Conservation (phyloP, 2,329 filamentous ascomycete species). For the Paecilomyces sp. region DNA sequence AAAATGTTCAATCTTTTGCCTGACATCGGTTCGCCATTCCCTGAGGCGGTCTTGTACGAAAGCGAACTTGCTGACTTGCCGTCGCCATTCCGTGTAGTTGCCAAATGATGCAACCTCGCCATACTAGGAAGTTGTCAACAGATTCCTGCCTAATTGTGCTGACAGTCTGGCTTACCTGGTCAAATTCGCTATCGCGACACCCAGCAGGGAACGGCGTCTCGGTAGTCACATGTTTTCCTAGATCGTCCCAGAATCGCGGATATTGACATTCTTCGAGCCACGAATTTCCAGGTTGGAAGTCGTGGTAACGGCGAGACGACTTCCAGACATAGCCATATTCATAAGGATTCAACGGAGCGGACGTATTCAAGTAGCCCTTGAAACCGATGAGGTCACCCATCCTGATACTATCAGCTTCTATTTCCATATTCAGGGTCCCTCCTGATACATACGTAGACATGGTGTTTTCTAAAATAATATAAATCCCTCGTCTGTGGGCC, state of each 20-base stretch:
- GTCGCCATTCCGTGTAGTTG: slow-evolving; percentile 51
- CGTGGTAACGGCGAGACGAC: slow-evolving; percentile 41
- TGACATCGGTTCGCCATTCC: slow-evolving; percentile 50
- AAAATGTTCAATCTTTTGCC: slow-evolving; percentile 49
- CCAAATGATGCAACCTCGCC: slow-evolving; percentile 54
- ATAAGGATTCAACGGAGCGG: slow-evolving; percentile 42
- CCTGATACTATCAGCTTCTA: slow-evolving; percentile 13
- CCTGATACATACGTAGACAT: slow-evolving; percentile 42
- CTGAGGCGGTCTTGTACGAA: slow-evolving; percentile 56
- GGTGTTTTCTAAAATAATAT: slow-evolving; percentile 55
- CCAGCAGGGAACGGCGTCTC: slow-evolving; percentile 39
- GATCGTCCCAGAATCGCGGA: slow-evolving; percentile 51
- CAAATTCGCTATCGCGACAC: slow-evolving; percentile 53
- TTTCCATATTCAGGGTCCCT: background rate
- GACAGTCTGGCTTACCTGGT: slow-evolving; percentile 22
- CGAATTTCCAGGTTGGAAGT: slow-evolving; percentile 46
- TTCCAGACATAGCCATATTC: slow-evolving; percentile 54
- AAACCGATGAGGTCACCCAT: slow-evolving; percentile 55
- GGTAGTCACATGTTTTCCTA: slow-evolving; percentile 36
- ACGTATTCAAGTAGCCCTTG: slow-evolving; percentile 47
- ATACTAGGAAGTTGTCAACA: slow-evolving; percentile 29
- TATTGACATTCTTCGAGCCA: slow-evolving; percentile 46
- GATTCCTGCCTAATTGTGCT: background rate
- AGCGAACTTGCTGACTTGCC: slow-evolving; percentile 54
- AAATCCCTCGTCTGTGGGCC: slow-evolving; percentile 52